These are phyloP conservation scores for Drosera capensis DNA, from an alignment of 148 eudicot genomes.

Conservation along the genomic window DNA sequence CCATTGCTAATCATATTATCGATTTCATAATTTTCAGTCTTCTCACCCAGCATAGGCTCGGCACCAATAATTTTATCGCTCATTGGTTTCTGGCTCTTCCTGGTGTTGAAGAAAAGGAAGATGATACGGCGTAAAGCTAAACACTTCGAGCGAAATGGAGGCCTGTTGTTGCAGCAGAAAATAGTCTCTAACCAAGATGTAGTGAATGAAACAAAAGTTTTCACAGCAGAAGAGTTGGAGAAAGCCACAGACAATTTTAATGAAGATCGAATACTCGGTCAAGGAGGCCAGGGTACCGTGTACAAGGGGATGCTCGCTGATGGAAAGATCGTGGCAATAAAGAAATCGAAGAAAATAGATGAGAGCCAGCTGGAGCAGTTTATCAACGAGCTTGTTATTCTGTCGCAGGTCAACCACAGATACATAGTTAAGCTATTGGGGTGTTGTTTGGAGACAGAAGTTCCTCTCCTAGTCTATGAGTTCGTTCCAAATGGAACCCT, in stretches of 20 bases:
- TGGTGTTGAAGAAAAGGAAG: slow-evolving; percentile 1
- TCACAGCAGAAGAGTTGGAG: slow-evolving; percentile 4
- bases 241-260: slow-evolving; percentile 12
- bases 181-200: neutral
- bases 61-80: neutral
- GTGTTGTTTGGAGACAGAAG: slow-evolving; percentile 17
- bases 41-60: neutral
- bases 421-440: slow-evolving; percentile 13
- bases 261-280: slow-evolving; percentile 9
- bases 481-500: slow-evolving; percentile 14
- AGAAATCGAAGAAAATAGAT: slow-evolving; percentile 9
- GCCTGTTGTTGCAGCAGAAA: slow-evolving; percentile 7
- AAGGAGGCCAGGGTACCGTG: slow-evolving; percentile 15
- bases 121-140: slow-evolving; percentile 8
- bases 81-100: neutral
- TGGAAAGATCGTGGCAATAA: slow-evolving; percentile 8
- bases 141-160: slow-evolving; percentile 11
- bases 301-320: slow-evolving; percentile 13
- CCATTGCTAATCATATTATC: no score
- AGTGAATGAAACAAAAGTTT: slow-evolving; percentile 5
- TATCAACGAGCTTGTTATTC: slow-evolving; percentile 17
- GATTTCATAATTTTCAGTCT: no score
- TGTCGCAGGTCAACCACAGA: slow-evolving; percentile 12
- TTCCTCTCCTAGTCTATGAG: slow-evolving; percentile 15
- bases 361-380: slow-evolving; percentile 10